Percentiles rank a stretch among this genome's conserved stretches.
Conservation (phyloP, 345 rosid genomes). For the Excoecaria cochinchinensis region DNA sequence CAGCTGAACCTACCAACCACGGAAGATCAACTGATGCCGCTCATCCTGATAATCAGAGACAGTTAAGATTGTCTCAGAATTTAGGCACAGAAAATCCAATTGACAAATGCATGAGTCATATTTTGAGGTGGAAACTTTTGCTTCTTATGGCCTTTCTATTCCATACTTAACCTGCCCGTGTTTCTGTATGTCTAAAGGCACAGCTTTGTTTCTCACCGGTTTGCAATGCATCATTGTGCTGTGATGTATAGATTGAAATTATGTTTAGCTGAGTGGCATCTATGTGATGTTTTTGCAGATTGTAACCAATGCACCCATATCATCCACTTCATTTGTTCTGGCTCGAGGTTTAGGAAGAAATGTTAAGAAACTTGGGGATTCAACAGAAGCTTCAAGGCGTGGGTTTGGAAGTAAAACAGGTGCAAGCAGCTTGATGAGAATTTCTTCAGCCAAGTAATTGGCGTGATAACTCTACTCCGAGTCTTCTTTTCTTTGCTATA, state of each 20-base stretch:
- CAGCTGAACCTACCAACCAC: constrained; percentile 26
- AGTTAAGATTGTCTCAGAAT: constrained; percentile 25
- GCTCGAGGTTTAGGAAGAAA: constrained; percentile 25
- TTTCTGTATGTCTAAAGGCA: not conserved
- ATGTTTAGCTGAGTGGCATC: not conserved
- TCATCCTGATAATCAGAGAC: constrained; percentile 25
- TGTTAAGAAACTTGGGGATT: constrained; percentile 26
- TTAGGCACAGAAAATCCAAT: constrained; percentile 6
- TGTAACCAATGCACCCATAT: constrained; percentile 21
- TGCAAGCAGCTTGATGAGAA: constrained; percentile 39
- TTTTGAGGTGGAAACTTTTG: constrained; percentile 4
- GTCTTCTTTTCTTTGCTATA: not conserved
- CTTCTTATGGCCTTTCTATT: not conserved
- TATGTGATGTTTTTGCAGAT: constrained; percentile 23
- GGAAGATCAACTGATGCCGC: constrained; percentile 19
- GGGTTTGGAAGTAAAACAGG: constrained; percentile 31
- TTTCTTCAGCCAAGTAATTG: constrained; percentile 36
- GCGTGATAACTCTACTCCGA: constrained; percentile 10
- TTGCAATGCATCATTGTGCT: not conserved
- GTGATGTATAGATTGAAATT: not conserved
- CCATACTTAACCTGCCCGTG: too few species aligned
- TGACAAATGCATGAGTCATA: constrained; percentile 29
- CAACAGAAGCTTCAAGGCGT: constrained; percentile 24
- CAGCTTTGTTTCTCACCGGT: not conserved
- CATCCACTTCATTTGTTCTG: constrained; percentile 30